Evolutionary conservation across 225 moss, liverwort and hornwort species (phyloP), one percentile per base, ranked within the genome.

Genomic region (Takakia lepidozioides): DNA sequence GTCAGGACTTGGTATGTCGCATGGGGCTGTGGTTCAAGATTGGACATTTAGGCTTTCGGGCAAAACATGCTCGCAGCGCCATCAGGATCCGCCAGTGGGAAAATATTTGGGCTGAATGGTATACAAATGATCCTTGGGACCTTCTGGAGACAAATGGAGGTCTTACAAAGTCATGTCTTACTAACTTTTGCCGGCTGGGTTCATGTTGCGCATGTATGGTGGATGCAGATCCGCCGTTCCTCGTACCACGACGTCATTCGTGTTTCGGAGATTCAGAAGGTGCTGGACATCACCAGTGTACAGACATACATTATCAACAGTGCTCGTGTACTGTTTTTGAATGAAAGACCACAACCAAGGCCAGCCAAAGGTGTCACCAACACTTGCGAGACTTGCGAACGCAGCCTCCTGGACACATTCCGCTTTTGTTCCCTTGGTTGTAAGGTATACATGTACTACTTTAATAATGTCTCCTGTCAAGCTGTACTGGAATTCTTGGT

Each of bases 271-370:
- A 76, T 99, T 27, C 87, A 87, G 66, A 99, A 91, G 78, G 68
- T 99, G 60, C 29, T 99, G 60, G 98, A 99, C 61, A 83, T 99
- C 49, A 65, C 85, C 9, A 87, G 85, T 11, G 91, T 99, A 1
- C 98, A 99, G 65, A 99, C 91, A 1, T 99, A 99, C 85, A 91
- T 99, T 30, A 99, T 99, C 72, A 99, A 99, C 70, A 87, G 98
- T 45, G 98, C 98, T 25, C 83, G 91, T 42, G 87, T 99, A 28
- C 91, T 99, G 56, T 99, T 99, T 52, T 74, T 99, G 32, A 99
- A 99, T 19, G 70, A 98, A 56, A 63, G 98, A 55, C 98, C 98
- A 19, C 98, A 98, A 46, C 91, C 98, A 24, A 85, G 84, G 83
- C 98, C 98, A 2, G 82, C 98, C 26, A 98, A 98, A 68, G 98